These are phyloP conservation scores for Lentinula sp. DNA, from an alignment of 768 basidiomycete genomes.

Conservation along the genomic window DNA sequence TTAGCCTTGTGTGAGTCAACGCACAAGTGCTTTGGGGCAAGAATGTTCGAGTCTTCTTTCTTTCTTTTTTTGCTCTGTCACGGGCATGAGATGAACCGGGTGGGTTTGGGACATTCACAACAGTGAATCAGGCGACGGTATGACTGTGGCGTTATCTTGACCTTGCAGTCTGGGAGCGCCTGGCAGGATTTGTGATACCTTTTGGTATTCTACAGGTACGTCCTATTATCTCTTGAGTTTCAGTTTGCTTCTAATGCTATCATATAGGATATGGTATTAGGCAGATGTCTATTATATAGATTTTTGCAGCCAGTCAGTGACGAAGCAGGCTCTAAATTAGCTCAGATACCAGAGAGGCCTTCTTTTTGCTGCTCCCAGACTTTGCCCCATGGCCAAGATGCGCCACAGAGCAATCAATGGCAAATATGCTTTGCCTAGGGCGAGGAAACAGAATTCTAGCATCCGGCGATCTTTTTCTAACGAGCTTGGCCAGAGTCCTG, in stretches of 20 bases:
- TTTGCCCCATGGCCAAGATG: conserved; percentile 27
- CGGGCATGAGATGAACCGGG: too few species aligned
- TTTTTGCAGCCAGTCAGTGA: conserved; percentile 30
- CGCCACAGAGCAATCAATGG: background rate
- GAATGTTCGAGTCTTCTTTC: too few species aligned
- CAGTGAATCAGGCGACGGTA: too few species aligned
- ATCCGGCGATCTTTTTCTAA: conserved; percentile 26
- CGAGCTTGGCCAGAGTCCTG: conserved; percentile 10
- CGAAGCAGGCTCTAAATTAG: conserved; percentile 7
- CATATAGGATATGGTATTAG: conserved; percentile 61
- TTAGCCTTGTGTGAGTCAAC: too few species aligned
- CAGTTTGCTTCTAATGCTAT: conserved; percentile 6
- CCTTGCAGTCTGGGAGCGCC: too few species aligned
- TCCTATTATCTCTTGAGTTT: too few species aligned
- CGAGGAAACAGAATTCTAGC: conserved; percentile 19
- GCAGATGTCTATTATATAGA: conserved; percentile 58
- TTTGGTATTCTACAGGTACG: too few species aligned
- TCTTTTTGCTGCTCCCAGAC: conserved; percentile 29
- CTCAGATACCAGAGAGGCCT: conserved; percentile 20
- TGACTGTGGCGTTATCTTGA: too few species aligned
- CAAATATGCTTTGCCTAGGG: conserved; percentile 1
- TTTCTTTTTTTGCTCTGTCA: too few species aligned
- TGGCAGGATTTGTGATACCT: too few species aligned
- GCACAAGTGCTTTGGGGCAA: too few species aligned
- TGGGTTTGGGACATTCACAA: too few species aligned